A percentile compares a stretch with the other conserved stretches of the same genome.
Conservation (phyloP, 495 filamentous ascomycete genomes). For the Penicillium parvum region DNA sequence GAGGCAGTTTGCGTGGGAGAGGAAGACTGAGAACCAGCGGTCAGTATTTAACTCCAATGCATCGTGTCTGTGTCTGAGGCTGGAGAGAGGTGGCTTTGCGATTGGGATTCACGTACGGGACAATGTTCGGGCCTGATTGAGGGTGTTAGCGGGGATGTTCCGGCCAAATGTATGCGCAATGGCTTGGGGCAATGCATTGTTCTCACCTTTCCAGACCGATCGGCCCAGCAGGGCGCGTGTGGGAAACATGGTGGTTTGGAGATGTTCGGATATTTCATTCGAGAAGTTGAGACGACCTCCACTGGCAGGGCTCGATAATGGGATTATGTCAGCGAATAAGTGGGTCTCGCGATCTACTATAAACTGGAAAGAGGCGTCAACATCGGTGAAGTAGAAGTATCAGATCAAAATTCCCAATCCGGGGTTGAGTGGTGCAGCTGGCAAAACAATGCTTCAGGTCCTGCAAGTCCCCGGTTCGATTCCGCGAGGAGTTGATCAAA, state of each 20-base stretch:
- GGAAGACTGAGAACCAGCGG: slow-evolving; percentile 29
- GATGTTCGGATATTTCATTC: slow-evolving; percentile 7
- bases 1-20: slow-evolving; percentile 37
- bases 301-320: too few species aligned
- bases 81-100: not conserved
- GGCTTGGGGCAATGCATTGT: not conserved
- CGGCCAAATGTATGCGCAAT: not conserved
- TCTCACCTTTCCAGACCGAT: slow-evolving; percentile 73
- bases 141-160: slow-evolving; percentile 15
- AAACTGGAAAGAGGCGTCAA: too few species aligned
- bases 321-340: too few species aligned
- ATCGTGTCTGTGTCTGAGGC: not conserved
- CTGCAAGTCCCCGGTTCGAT: too few species aligned
- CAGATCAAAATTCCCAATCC: too few species aligned
- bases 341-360: too few species aligned
- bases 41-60: not conserved
- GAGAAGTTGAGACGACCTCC: slow-evolving; percentile 16
- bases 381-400: too few species aligned
- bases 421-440: too few species aligned
- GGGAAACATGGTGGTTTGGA: slow-evolving; percentile 50
- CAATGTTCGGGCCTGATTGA: slow-evolving; percentile 49
- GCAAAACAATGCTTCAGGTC: too few species aligned
- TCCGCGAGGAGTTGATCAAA: too few species aligned
- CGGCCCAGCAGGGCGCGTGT: slow-evolving; percentile 57
- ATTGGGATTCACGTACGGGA: slow-evolving; percentile 42